Evolutionary conservation across 2,329 filamentous ascomycete species (phyloP).

Genomic region (Colletotrichum spaethianum): DNA sequence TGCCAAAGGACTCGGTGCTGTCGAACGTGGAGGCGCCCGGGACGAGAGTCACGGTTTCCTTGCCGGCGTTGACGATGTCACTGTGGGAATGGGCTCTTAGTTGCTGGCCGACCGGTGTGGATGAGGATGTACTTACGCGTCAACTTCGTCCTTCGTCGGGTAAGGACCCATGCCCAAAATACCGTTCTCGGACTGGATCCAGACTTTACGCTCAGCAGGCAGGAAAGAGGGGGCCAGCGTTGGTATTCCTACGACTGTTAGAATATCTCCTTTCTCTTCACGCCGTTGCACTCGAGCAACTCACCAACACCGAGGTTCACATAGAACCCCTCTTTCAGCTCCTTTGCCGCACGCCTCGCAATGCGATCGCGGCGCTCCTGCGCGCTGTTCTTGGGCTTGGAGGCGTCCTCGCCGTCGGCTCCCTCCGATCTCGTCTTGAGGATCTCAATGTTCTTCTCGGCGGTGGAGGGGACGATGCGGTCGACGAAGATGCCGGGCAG

Average conservation of each 20-base stretch:
- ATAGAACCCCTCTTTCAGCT: conserved; percentile 85
- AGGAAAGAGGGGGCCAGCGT: conserved; percentile 87
- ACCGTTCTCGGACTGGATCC: conserved; percentile 90
- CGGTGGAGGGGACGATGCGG: conserved; percentile 81
- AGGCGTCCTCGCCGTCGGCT: conserved; percentile 46
- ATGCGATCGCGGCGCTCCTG: conserved; percentile 77
- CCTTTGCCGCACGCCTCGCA: conserved; percentile 82
- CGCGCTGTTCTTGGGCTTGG: conserved; percentile 59
- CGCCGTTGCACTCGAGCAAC: background rate
- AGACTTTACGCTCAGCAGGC: conserved; percentile 77
- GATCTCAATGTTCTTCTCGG: conserved; percentile 80
- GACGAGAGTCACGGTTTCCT: conserved; percentile 86
- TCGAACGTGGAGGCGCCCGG: conserved; percentile 85
- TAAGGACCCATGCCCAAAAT: conserved; percentile 88
- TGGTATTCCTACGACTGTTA: conserved; percentile 73
- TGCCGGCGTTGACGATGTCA: conserved; percentile 89
- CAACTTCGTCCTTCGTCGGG: conserved; percentile 79
- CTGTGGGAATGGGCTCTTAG: conserved; percentile 45
- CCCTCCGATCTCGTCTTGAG: conserved; percentile 69
- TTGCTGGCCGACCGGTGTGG: too few relatives aligned
- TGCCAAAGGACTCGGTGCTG: conserved; percentile 85
- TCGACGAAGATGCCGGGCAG: conserved; percentile 88
- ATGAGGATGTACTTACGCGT: conserved; percentile 60
- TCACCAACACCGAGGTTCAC: conserved; percentile 79
- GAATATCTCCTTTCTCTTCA: background rate